Percentiles rank a stretch among this genome's conserved stretches.
Conservation (phyloP, 495 filamentous ascomycete genomes). For the Amorphotheca resinae region DNA sequence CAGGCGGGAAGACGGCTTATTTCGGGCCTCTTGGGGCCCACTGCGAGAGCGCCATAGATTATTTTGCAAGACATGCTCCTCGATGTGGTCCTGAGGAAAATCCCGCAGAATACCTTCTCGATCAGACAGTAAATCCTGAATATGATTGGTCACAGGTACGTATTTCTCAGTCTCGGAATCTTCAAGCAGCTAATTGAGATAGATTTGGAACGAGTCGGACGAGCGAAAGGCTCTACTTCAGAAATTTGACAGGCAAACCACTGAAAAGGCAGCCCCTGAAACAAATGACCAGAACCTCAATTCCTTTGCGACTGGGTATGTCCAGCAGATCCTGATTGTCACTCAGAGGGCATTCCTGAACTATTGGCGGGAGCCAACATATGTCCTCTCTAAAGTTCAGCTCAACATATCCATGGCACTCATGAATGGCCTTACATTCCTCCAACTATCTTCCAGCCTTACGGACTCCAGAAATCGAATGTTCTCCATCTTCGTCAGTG, state of each 20-base stretch:
- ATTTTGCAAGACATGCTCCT: slow-evolving; percentile 63
- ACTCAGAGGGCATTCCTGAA: background rate
- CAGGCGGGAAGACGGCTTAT: slow-evolving; percentile 59
- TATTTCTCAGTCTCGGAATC: slow-evolving; percentile 3
- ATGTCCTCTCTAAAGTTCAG: background rate
- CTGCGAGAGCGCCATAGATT: slow-evolving; percentile 45
- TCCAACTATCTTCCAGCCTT: background rate
- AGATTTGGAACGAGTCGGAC: background rate
- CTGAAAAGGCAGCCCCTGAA: slow-evolving; percentile 60
- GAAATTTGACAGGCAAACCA: slow-evolving; percentile 45
- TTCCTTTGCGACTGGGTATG: slow-evolving; percentile 43
- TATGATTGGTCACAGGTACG: background rate
- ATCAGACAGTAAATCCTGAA: slow-evolving; percentile 19
- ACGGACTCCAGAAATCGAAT: background rate
- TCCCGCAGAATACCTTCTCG: slow-evolving; percentile 91
- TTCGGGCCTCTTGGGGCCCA: slow-evolving; percentile 62
- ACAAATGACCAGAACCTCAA: too few relatives aligned
- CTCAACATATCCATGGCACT: background rate
- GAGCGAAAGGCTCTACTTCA: slow-evolving; percentile 56
- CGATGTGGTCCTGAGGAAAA: slow-evolving; percentile 60
- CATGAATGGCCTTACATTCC: background rate
- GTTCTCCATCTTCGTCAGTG: background rate
- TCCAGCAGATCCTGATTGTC: background rate
- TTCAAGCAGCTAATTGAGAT: too few relatives aligned
- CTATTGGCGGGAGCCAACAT: background rate